phyloP scores from a whole-genome alignment of 352 stramenopile species.

The Lagenidium giganteum region DNA sequence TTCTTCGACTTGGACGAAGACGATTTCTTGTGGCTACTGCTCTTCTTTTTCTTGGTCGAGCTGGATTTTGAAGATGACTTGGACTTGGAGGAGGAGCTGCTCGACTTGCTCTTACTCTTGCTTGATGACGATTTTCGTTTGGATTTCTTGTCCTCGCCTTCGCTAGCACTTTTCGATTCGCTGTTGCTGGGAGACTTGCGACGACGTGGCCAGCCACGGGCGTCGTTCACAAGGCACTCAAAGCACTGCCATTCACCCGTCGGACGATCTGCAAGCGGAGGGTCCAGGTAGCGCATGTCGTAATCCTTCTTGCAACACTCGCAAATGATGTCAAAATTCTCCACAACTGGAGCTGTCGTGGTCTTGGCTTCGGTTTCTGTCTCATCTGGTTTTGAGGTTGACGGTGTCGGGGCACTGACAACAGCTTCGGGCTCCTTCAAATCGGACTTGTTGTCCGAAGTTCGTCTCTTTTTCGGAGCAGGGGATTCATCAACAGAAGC shows the following conservation, averaged over 20 bases:
- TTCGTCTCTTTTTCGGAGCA: too few species aligned
- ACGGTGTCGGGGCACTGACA: too few species aligned
- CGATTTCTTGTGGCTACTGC: slow-evolving; percentile 34
- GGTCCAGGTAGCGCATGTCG: slow-evolving; percentile 81
- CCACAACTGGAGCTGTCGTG: slow-evolving; percentile 8
- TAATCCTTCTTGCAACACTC: slow-evolving; percentile 75
- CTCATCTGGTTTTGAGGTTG: too few species aligned
- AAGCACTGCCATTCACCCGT: slow-evolving; percentile 82
- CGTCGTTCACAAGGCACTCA: slow-evolving; percentile 85
- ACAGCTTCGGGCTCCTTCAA: too few species aligned
- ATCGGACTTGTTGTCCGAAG: too few species aligned
- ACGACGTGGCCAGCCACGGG: slow-evolving; percentile 69
- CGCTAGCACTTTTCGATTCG: slow-evolving; percentile 2
- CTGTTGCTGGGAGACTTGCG: slow-evolving; percentile 21
- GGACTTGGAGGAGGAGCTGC: too few species aligned
- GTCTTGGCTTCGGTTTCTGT: too few species aligned
- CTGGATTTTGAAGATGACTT: slow-evolving; percentile 9
- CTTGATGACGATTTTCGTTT: neutral
- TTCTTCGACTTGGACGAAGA: slow-evolving; percentile 34
- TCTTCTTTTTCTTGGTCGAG: slow-evolving; percentile 18
- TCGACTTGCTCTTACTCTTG: neutral
- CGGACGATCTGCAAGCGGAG: slow-evolving; percentile 67
- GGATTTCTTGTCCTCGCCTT: slow-evolving; percentile 4
- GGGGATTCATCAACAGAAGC: slow-evolving; percentile 3
- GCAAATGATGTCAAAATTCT: slow-evolving; percentile 78